These are phyloP conservation scores for Leccinum insolens DNA, from an alignment of 1,284 basidiomycete species.

Conservation along the genomic window DNA sequence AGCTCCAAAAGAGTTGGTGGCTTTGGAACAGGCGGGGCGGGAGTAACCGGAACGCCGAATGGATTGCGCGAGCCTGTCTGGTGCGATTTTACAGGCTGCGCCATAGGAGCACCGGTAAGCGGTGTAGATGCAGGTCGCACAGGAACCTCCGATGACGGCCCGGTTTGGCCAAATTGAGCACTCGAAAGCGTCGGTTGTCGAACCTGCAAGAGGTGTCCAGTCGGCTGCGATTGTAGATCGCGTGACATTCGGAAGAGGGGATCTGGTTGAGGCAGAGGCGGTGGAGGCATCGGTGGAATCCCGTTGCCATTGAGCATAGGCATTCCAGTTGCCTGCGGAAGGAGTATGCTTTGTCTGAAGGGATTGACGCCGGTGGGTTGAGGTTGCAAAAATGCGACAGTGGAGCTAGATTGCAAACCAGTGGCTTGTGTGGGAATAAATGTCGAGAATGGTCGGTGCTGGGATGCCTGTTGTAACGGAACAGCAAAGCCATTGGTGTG, in stretches of 20 bases:
- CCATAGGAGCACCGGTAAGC: slow-evolving; percentile 47
- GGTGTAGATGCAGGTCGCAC: slow-evolving; percentile 73
- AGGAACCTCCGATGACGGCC: slow-evolving; percentile 38
- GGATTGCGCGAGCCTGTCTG: slow-evolving; percentile 95
- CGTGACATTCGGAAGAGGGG: slow-evolving; percentile 15
- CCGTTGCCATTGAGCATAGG: slow-evolving; percentile 74
- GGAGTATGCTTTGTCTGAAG: slow-evolving; percentile 41
- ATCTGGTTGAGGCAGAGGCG: slow-evolving; percentile 12
- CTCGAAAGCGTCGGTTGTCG: slow-evolving; percentile 14
- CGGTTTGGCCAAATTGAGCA: slow-evolving; percentile 15
- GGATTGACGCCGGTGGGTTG: slow-evolving; percentile 42
- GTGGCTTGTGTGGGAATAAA: slow-evolving; percentile 51
- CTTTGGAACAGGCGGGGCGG: slow-evolving; percentile 74
- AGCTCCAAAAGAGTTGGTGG: slow-evolving; percentile 84
- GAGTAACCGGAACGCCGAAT: slow-evolving; percentile 77
- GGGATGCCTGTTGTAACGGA: slow-evolving; percentile 37
- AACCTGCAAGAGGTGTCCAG: slow-evolving; percentile 8
- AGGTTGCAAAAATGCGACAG: slow-evolving; percentile 45
- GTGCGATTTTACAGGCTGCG: slow-evolving; percentile 78
- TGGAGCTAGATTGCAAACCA: slow-evolving; percentile 12
- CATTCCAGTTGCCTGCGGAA: slow-evolving; percentile 71
- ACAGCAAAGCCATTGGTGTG: slow-evolving; percentile 50
- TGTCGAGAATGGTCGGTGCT: slow-evolving; percentile 58
- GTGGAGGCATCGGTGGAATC: slow-evolving; percentile 17
- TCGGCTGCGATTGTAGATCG: slow-evolving; percentile 13